Evolutionary conservation across 169 alveolate genomes (phyloP).

Genomic region (Eimeria tenella): DNA sequence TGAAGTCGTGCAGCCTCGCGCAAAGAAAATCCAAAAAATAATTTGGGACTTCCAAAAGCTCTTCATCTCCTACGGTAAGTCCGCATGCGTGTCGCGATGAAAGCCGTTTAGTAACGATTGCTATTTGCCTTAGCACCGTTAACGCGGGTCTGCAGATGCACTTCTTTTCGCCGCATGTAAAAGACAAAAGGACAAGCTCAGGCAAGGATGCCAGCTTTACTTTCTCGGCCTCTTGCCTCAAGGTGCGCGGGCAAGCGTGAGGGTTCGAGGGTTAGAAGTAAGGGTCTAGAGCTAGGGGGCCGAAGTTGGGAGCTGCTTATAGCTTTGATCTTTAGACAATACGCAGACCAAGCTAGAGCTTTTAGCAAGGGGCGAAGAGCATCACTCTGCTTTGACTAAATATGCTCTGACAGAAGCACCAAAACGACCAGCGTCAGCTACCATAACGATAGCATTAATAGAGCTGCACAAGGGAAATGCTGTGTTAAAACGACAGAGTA

Average conservation of each 20-base stretch:
- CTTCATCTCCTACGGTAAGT: background rate
- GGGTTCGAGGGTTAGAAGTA: background rate
- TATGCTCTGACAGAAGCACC: no score
- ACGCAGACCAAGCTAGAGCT: no score
- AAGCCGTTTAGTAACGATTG: background rate
- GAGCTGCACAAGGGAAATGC: no score
- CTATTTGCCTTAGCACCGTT: background rate
- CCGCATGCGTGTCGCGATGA: background rate
- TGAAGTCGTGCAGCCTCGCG: background rate
- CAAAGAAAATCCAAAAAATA: background rate
- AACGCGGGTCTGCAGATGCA: background rate
- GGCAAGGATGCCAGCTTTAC: constrained; percentile 16
- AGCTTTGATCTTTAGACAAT: background rate
- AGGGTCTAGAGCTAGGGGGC: constrained; percentile 1
- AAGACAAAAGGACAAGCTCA: background rate
- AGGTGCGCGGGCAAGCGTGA: background rate
- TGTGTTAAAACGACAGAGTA: no score
- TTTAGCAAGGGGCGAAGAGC: no score
- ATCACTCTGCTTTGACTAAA: no score
- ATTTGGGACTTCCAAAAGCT: background rate
- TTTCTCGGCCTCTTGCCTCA: constrained; percentile 4
- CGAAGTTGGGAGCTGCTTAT: background rate
- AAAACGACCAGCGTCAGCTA: no score
- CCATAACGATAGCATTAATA: no score
- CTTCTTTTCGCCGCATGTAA: constrained; percentile 1